phyloP scores from a whole-genome alignment of 1,284 basidiomycete species.

The Sanghuangporus sanghuang region DNA sequence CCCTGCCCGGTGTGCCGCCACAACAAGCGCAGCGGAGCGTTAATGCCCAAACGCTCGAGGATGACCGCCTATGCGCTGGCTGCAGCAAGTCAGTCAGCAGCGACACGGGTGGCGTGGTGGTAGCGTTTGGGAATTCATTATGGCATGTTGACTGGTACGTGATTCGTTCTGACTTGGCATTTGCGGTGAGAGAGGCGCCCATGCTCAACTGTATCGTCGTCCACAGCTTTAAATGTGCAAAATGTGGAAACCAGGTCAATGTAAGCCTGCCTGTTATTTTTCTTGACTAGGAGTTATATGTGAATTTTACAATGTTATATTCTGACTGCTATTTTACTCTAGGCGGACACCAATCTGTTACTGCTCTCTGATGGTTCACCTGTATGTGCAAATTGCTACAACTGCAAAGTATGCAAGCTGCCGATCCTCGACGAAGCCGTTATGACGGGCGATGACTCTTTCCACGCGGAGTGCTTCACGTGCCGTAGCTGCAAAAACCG shows the following conservation, averaged over 20 bases:
- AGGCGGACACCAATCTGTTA: slow-evolving; percentile 88
- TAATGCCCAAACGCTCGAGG: slow-evolving; percentile 23
- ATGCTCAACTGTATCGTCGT: slow-evolving; percentile 4
- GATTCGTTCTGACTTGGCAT: slow-evolving; percentile 8
- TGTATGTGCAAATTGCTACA: slow-evolving; percentile 96
- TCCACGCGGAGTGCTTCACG: slow-evolving; percentile 98
- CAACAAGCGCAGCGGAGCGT: slow-evolving; percentile 8
- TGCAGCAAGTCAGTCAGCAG: slow-evolving; percentile 81
- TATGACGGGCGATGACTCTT: slow-evolving; percentile 98
- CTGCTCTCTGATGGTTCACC: slow-evolving; percentile 95
- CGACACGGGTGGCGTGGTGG: slow-evolving; percentile 82
- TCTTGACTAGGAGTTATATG: background rate
- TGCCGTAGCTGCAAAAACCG: slow-evolving; percentile 92
- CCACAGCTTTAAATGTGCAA: slow-evolving; percentile 76
- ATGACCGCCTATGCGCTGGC: slow-evolving; percentile 76
- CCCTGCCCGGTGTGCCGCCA: slow-evolving; percentile 13
- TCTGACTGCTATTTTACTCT: background rate
- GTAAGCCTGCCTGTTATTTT: slow-evolving; percentile 25
- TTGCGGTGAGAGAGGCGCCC: background rate
- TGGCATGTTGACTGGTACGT: slow-evolving; percentile 25
- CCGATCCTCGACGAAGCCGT: slow-evolving; percentile 97
- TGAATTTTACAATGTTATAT: background rate
- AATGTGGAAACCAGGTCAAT: slow-evolving; percentile 74
- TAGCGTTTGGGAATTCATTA: slow-evolving; percentile 75
- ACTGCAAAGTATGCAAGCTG: slow-evolving; percentile 86